phyloP scores from a whole-genome alignment of 2,329 filamentous ascomycete genomes.

The Xylaria sp. region DNA sequence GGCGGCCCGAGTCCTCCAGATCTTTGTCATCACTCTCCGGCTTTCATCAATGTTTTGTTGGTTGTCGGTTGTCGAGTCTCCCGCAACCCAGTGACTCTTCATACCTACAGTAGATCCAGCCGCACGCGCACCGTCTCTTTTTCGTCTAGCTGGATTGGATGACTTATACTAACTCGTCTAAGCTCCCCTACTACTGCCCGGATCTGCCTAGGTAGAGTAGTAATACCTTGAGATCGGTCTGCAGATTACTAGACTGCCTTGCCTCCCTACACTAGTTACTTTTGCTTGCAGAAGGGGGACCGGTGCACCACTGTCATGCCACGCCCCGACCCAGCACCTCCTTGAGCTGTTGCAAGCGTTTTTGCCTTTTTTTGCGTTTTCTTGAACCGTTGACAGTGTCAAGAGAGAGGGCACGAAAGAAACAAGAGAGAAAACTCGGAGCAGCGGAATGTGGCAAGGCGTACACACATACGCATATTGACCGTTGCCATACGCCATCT shows the following conservation, averaged over 20 bases:
- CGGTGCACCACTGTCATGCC: constrained; percentile 8
- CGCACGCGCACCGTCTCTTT: constrained; percentile 14
- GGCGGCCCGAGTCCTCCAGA: not conserved
- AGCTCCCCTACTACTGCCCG: constrained; percentile 8
- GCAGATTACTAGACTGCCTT: constrained; percentile 24
- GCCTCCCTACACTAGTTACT: not conserved
- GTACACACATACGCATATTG: not conserved
- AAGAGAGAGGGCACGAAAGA: not conserved
- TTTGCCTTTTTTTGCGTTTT: no score
- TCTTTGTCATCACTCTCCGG: not conserved
- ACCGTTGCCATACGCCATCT: not conserved
- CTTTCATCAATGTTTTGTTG: no score
- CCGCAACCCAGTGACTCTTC: no score
- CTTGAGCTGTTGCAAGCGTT: not conserved
- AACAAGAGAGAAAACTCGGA: not conserved
- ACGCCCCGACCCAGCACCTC: constrained; percentile 3
- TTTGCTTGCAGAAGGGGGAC: no score
- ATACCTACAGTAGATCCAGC: not conserved
- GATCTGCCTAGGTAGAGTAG: constrained; percentile 15
- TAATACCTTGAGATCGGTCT: constrained; percentile 20
- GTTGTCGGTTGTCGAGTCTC: no score
- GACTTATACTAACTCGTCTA: constrained; percentile 13
- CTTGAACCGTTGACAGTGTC: constrained; percentile 1
- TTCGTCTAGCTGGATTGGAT: constrained; percentile 18
- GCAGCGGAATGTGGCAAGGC: not conserved